These are phyloP conservation scores for Eutypa lata DNA, from an alignment of 2,329 filamentous ascomycete genomes.

Conservation along the genomic window DNA sequence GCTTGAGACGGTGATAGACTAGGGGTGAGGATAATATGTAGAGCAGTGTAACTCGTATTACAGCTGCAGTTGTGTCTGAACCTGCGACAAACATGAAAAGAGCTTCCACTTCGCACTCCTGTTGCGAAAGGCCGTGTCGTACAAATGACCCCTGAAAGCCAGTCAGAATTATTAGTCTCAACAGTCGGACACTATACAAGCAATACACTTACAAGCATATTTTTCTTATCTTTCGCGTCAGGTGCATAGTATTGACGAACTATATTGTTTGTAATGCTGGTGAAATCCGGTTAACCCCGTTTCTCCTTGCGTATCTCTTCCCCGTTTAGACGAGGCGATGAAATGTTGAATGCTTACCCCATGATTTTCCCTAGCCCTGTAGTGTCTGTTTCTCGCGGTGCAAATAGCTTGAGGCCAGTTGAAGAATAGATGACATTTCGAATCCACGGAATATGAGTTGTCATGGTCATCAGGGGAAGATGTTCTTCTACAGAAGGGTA, in stretches of 20 bases:
- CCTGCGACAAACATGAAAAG: slow-evolving; percentile 26
- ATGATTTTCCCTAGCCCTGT: slow-evolving; percentile 19
- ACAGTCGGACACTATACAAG: too few relatives aligned
- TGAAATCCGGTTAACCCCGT: neutral
- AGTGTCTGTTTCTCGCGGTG: slow-evolving; percentile 20
- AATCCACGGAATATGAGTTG: slow-evolving; percentile 21
- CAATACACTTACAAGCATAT: slow-evolving; percentile 18
- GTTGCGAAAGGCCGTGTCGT: slow-evolving; percentile 22
- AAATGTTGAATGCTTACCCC: slow-evolving; percentile 3
- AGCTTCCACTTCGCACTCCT: slow-evolving; percentile 24
- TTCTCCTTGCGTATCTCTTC: neutral
- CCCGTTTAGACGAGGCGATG: neutral
- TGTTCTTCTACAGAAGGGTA: slow-evolving; percentile 16
- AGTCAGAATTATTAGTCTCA: too few relatives aligned
- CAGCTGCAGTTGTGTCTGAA: slow-evolving; percentile 48
- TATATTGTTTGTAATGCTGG: slow-evolving; percentile 12
- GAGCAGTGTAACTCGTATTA: slow-evolving; percentile 44
- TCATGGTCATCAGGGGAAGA: slow-evolving; percentile 10
- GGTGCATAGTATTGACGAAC: slow-evolving; percentile 11
- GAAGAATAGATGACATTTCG: slow-evolving; percentile 11
- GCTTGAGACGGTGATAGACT: slow-evolving; percentile 38
- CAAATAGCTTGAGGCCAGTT: slow-evolving; percentile 12
- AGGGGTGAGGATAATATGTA: slow-evolving; percentile 43
- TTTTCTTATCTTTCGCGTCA: slow-evolving; percentile 5
- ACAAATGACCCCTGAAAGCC: slow-evolving; percentile 27